Percentiles rank a stretch among this genome's conserved stretches.
Evolutionary conservation across 345 rosid species (phyloP).

Genomic region (Lagerstroemia speciosa): DNA sequence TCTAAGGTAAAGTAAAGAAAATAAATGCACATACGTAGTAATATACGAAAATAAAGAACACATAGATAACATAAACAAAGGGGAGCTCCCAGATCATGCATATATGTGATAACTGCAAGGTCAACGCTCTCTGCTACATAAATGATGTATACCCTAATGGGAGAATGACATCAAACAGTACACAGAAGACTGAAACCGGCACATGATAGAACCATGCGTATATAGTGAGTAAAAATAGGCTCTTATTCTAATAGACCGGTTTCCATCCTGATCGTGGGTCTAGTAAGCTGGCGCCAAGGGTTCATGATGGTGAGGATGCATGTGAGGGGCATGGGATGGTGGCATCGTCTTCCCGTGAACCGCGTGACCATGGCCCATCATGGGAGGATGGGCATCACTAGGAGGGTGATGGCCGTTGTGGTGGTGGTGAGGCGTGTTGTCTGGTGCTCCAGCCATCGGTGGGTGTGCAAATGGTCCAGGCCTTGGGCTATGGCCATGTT

Average conservation of each 20-base stretch:
- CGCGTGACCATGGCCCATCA: not conserved
- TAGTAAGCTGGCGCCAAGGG: slow-evolving; percentile 1
- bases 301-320: slow-evolving; percentile 4
- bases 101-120: too few species aligned
- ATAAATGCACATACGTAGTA: too few species aligned
- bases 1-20: too few species aligned
- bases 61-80: too few species aligned
- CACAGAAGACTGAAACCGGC: too few species aligned
- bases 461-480: not conserved
- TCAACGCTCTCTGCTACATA: too few species aligned
- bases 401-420: slow-evolving; percentile 3
- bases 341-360: slow-evolving; percentile 1
- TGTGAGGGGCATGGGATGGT: not conserved
- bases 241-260: slow-evolving; percentile 13
- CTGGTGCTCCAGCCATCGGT: slow-evolving; percentile 1
- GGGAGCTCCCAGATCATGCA: too few species aligned
- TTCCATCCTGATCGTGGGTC: not conserved
- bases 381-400: slow-evolving; percentile 3
- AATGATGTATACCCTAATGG: too few species aligned
- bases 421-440: slow-evolving; percentile 4
- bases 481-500: not conserved
- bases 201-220: not conserved
- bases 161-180: too few species aligned
- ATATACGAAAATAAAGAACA: too few species aligned
- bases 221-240: not conserved